These are phyloP conservation scores for Lodderomyces orthopsilosis DNA, from an alignment of 1,139 yeast genomes.

Conservation along the genomic window DNA sequence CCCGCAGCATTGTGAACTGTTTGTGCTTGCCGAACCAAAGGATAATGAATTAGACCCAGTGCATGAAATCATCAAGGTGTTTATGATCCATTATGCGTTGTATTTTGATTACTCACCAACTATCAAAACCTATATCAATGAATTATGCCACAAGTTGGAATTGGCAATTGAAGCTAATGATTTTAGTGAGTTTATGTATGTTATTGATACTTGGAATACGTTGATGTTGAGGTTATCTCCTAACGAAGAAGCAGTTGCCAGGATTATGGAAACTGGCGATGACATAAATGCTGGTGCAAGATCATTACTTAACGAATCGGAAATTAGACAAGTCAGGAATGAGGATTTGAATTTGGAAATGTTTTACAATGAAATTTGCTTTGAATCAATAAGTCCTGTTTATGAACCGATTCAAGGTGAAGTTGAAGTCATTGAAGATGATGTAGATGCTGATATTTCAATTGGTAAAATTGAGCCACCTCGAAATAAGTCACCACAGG, in stretches of 20 bases:
- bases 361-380: conserved; percentile 25
- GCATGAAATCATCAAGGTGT: conserved; percentile 60
- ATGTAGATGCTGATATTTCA: conserved; percentile 3
- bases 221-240: conserved; percentile 40
- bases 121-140: conserved; percentile 34
- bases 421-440: conserved; percentile 3
- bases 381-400: conserved; percentile 16
- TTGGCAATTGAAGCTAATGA: conserved; percentile 32
- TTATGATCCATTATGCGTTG: conserved; percentile 42
- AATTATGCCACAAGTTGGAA: conserved; percentile 32
- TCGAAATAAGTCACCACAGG: conserved; percentile 8
- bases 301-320: conserved; percentile 20
- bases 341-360: conserved; percentile 25
- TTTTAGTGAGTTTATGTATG: conserved; percentile 32
- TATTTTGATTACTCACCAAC: conserved; percentile 38
- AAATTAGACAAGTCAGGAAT: conserved; percentile 16
- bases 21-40: conserved; percentile 44
- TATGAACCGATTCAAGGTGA: conserved; percentile 9
- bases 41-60: conserved; percentile 66
- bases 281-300: conserved; percentile 37
- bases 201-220: conserved; percentile 43
- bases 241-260: conserved; percentile 12
- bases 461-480: conserved; percentile 3
- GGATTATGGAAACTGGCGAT: conserved; percentile 8
- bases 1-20: conserved; percentile 43